Evolutionary conservation across 2,329 filamentous ascomycete species (phyloP), one percentile per base, ranked within the genome.

Genomic region (Colletotrichum orbiculare): DNA sequence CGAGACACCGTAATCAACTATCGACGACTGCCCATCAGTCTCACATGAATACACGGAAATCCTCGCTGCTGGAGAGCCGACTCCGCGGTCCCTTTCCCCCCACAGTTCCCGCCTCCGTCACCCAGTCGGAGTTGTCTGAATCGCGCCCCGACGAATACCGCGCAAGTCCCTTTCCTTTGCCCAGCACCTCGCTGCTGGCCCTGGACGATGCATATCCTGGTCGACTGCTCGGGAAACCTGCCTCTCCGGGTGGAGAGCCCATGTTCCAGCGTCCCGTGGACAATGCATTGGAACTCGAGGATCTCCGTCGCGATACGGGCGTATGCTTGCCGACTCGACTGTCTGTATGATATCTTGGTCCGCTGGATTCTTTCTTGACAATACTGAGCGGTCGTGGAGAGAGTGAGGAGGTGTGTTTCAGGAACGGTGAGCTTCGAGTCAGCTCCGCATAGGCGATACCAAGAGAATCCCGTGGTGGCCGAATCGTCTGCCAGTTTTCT

Each of bases 1-100:
- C 41, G 45, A 52, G 52, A 45, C 41, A 61, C 10, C 25, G 25
- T 25, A 4, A 4, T 25, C 25, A 25, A 53, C 35, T 25, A 43
- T 25, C 52, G 34, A 10, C 42, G 17, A 8, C 45, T 13, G 37
- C 6, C 35, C 10, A 34, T 33, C 52, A 25, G 10, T 37, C 49
- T 59, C 50, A 67, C 54, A 67, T 67, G 63, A 61, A 67, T 52
- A 67, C 66, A 39, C 62, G 57, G 46, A 58, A 67, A 54, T 67
- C 66, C 38, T 66, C 64, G 39, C 48, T 60, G 42, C 65, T 61
- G 52, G 25, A 48, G 42, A 54, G 35, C 54, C 60, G 55, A 45
- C 60, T 60, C 17, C 38, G 50, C 55, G 55, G 55, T 37, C 49
- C 56, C 47, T 39, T 55, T 33, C 57, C 57, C 53, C 55, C 60